phyloP scores from a whole-genome alignment of 306 rosid species.

The Hippophae rhamnoides region DNA sequence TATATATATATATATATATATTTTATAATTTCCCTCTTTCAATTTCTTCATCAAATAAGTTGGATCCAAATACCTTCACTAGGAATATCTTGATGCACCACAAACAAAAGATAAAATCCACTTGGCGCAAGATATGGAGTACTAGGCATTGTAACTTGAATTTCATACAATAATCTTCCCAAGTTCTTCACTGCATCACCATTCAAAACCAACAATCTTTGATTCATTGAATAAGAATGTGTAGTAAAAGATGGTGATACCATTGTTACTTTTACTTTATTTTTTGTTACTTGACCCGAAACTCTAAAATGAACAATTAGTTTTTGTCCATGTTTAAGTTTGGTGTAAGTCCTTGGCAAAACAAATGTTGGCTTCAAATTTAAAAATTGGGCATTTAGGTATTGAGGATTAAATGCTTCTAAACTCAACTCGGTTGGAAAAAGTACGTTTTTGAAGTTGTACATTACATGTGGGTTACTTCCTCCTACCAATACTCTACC shows the following conservation, averaged over 20 bases:
- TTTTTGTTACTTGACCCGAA: background rate
- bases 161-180: constrained; percentile 2
- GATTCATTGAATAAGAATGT: constrained; percentile 70
- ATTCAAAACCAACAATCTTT: constrained; percentile 41
- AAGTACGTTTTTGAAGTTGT: constrained; percentile 18
- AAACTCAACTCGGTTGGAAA: constrained; percentile 67
- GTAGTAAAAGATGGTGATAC: constrained; percentile 86
- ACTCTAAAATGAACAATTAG: constrained; percentile 22
- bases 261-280: constrained; percentile 35
- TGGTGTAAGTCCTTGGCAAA: background rate
- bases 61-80: background rate
- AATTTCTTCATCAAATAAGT: background rate
- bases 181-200: background rate
- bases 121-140: background rate
- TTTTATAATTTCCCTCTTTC: too few relatives aligned
- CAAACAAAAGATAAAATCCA: constrained; percentile 4
- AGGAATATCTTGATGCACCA: background rate
- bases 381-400: constrained; percentile 23
- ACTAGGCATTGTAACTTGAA: background rate
- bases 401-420: constrained; percentile 68
- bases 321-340: constrained; percentile 1
- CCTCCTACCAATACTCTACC: constrained; percentile 66
- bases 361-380: constrained; percentile 24
- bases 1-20: too few relatives aligned
- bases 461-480: constrained; percentile 64